phyloP scores from a whole-genome alignment of 225 moss, liverwort and hornwort genomes.

The Bryum argenteum region DNA sequence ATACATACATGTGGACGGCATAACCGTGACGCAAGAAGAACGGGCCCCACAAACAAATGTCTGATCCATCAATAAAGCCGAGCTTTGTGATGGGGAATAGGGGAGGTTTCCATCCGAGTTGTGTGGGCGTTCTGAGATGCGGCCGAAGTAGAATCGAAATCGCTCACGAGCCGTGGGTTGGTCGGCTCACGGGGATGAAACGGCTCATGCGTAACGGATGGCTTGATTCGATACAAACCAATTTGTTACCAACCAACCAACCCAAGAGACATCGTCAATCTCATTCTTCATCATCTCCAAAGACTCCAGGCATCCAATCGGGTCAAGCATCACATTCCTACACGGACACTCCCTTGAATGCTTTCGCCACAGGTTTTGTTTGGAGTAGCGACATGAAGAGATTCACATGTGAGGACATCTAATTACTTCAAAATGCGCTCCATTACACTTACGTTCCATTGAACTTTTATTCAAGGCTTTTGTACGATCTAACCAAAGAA shows the following conservation, averaged over 20 bases:
- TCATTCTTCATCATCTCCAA: too few species aligned
- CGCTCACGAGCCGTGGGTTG: conserved; percentile 57
- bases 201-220: conserved; percentile 95
- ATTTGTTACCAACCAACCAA: conserved; percentile 42
- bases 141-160: conserved; percentile 64
- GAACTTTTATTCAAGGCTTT: too few species aligned
- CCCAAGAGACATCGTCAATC: too few species aligned
- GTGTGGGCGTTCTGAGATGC: conserved; percentile 77
- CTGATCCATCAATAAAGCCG: conserved; percentile 80
- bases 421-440: too few species aligned
- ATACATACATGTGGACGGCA: conserved; percentile 76
- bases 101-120: conserved; percentile 83
- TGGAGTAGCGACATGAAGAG: too few species aligned
- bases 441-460: too few species aligned
- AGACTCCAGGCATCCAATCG: too few species aligned
- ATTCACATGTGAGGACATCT: too few species aligned
- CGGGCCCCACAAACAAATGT: conserved; percentile 86
- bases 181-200: conserved; percentile 65
- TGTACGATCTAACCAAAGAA: too few species aligned
- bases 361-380: too few species aligned
- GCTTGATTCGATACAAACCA: conserved; percentile 95
- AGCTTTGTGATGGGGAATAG: conserved; percentile 53
- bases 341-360: too few species aligned
- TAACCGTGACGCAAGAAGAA: conserved; percentile 91
- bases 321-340: too few species aligned